Evolutionary conservation across 345 rosid species (phyloP), one percentile per base, ranked within the genome.

Genomic region (Camelina neglecta): DNA sequence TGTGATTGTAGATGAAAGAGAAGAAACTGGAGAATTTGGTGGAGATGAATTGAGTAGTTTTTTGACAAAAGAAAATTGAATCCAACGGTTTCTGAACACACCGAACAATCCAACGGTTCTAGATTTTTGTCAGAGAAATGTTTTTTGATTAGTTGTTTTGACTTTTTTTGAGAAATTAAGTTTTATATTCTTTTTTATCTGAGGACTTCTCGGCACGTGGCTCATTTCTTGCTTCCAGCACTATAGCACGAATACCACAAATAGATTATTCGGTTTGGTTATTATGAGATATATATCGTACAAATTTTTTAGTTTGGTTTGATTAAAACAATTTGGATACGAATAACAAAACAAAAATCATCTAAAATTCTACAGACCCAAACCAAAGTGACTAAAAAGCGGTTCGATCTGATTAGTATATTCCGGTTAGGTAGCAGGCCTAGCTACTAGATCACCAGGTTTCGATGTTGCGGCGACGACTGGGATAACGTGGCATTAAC

Each of bases 21-120:
- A 59, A 31, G n/a, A 4, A 72, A 49, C 12, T 36, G 33, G 67
- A 21, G 78, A 66, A 7, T 48, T 66, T 67, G 61, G 42, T 36
- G 49, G 21, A 53, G 56, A 44, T 16, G 69, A 47, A 45, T 15
- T 2, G 67, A 11, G 50, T 36, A 15, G 51, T 56, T 56, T 56
- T 39, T 33, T 61, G 76, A 61, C 75, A n/a, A 56, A 62, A 29
- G 31, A 4, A 26, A 26, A 36, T 49, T 29, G 31, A 62, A 72
- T 72, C 76, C 11, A 51, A 62, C 69, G 60, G 67, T 71, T 15
- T 48, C 48, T 60, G 18, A 36, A 15, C 7, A 71, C 18, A 33
- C 51, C 21, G 9, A 47, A 15, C 36, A 44, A 66, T 74, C 78
- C n/a, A 74, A 74, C 59, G 78, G 66, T 57, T 74, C 59, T 15